Percentiles rank a stretch among this genome's conserved stretches.
These are phyloP conservation scores for Pisolithus albus DNA, from an alignment of 768 basidiomycete genomes.

Conservation along the genomic window DNA sequence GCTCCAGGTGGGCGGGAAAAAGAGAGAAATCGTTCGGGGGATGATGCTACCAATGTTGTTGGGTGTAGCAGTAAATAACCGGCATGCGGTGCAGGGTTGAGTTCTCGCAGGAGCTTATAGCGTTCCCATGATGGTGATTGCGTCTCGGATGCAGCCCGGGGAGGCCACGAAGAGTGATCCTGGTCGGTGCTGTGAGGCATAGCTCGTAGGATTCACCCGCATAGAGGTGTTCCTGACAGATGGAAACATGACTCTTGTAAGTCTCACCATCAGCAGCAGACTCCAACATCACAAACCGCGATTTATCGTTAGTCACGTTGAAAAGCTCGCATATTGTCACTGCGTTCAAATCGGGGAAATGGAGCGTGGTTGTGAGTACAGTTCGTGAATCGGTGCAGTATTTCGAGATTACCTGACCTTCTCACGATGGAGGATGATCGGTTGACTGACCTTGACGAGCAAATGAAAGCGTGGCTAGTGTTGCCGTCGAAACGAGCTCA, in stretches of 20 bases:
- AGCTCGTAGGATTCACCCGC: slow-evolving; percentile 91
- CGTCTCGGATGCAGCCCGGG: slow-evolving; percentile 8
- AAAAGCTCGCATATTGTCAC: slow-evolving; percentile 53
- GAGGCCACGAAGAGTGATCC: slow-evolving; percentile 41
- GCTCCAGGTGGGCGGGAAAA: slow-evolving; percentile 58
- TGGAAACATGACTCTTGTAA: slow-evolving; percentile 64
- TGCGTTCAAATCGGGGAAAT: slow-evolving; percentile 34
- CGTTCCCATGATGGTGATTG: slow-evolving; percentile 56
- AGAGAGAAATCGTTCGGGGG: slow-evolving; percentile 88
- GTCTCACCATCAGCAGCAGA: slow-evolving; percentile 57
- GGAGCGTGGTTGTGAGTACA: slow-evolving; percentile 27
- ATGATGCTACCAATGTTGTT: slow-evolving; percentile 75
- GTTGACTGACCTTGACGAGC: too few relatives aligned
- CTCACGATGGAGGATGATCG: too few relatives aligned
- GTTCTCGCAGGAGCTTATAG: slow-evolving; percentile 61
- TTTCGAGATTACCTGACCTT: slow-evolving; percentile 3
- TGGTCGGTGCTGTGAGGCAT: slow-evolving; percentile 76
- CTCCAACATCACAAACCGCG: slow-evolving; percentile 68
- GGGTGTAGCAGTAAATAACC: slow-evolving; percentile 74
- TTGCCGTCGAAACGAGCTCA: too few relatives aligned
- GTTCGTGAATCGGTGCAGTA: slow-evolving; percentile 18
- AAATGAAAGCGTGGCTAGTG: too few relatives aligned
- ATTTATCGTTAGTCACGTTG: slow-evolving; percentile 52
- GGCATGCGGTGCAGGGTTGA: slow-evolving; percentile 87
- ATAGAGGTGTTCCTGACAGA: slow-evolving; percentile 61